Conservation (phyloP, 306 rosid genomes). For the Potentilla sterilis region DNA sequence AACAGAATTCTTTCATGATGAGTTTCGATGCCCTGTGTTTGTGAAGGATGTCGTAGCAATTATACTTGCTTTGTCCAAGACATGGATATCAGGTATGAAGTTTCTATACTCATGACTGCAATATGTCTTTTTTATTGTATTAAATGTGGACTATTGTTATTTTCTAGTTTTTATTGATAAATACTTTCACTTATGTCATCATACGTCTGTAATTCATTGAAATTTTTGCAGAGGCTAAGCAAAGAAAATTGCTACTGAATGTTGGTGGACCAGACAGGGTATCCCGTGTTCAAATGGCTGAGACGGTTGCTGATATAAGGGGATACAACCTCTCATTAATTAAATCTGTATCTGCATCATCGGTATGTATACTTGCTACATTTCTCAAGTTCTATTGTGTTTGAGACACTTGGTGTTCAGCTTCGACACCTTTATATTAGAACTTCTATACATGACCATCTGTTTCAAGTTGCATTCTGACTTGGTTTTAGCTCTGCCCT, state of each 20-base stretch:
- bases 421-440: background rate
- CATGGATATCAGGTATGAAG: slow-evolving; percentile 69
- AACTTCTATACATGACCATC: background rate
- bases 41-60: slow-evolving; percentile 70
- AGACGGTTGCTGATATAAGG: slow-evolving; percentile 71
- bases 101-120: slow-evolving; percentile 9
- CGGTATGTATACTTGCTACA: slow-evolving; percentile 42
- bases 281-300: slow-evolving; percentile 87
- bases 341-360: slow-evolving; percentile 65
- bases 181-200: slow-evolving; percentile 21
- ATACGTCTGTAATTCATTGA: slow-evolving; percentile 23
- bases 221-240: slow-evolving; percentile 53
- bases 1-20: slow-evolving; percentile 69
- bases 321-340: slow-evolving; percentile 63
- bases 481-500: background rate
- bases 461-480: slow-evolving; percentile 6
- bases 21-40: slow-evolving; percentile 85
- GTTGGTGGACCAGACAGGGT: slow-evolving; percentile 85
- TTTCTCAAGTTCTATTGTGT: background rate
- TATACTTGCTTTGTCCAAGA: slow-evolving; percentile 55
- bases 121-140: background rate
- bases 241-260: slow-evolving; percentile 65
- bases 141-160: background rate
- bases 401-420: background rate
- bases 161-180: background rate